Evolutionary conservation across 345 rosid genomes (phyloP).

Genomic region (Salix arbutifolia): DNA sequence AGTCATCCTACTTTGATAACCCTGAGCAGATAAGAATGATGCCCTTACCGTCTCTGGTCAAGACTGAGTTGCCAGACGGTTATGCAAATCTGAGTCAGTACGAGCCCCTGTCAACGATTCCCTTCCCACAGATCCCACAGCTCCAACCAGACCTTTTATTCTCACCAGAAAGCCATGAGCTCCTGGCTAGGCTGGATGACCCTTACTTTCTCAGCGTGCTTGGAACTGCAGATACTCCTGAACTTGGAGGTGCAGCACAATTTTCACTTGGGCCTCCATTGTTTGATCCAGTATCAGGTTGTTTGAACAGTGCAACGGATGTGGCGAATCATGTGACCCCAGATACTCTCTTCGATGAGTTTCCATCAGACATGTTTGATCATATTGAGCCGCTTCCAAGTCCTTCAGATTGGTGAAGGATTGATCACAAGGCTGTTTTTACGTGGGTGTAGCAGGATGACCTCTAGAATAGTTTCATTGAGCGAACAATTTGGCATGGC

Average conservation of each 20-base stretch:
- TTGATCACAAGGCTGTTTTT: not conserved
- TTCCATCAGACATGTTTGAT: constrained; percentile 70
- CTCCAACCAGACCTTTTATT: constrained; percentile 38
- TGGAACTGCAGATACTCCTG: constrained; percentile 42
- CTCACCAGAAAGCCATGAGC: constrained; percentile 51
- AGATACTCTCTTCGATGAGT: constrained; percentile 63
- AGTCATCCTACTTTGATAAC: constrained; percentile 25
- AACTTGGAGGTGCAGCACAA: constrained; percentile 28
- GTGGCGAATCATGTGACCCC: constrained; percentile 20
- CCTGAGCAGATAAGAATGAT: constrained; percentile 20
- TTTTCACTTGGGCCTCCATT: constrained; percentile 42
- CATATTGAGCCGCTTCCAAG: constrained; percentile 48
- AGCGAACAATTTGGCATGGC: not conserved
- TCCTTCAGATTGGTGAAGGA: constrained; percentile 41
- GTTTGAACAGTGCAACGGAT: constrained; percentile 21
- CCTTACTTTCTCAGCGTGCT: constrained; percentile 49
- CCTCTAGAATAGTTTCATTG: not conserved
- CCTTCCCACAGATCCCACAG: constrained; percentile 29
- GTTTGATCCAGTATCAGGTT: constrained; percentile 37
- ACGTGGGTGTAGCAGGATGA: not conserved
- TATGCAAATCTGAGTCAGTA: constrained; percentile 22
- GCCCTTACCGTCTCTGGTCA: constrained; percentile 34
- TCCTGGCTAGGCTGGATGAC: constrained; percentile 53
- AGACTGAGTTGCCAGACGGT: constrained; percentile 29
- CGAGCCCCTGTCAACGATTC: constrained; percentile 10